Conservation (phyloP, 768 basidiomycete species). For the Lentinula guzmanii region DNA sequence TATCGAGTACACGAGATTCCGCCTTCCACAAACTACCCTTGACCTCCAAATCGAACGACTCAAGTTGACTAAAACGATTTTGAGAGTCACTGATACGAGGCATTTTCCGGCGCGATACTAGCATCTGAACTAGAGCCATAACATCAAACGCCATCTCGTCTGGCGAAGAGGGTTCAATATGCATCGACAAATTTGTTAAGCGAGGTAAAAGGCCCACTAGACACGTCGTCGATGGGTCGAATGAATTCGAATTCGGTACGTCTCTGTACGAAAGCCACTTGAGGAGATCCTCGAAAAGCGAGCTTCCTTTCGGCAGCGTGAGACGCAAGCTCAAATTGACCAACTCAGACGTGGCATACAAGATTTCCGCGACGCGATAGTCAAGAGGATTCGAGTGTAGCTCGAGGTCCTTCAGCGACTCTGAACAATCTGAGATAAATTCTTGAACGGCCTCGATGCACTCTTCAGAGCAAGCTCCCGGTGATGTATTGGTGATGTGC, state of each 20-base stretch:
- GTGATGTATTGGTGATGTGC: neutral
- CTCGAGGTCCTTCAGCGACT: neutral
- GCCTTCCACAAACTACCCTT: neutral
- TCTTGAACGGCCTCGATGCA: neutral
- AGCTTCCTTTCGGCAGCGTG: neutral
- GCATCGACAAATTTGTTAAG: neutral
- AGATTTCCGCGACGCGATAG: neutral
- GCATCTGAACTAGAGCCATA: neutral
- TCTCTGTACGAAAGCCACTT: neutral
- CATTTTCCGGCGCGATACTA: neutral
- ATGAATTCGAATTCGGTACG: neutral
- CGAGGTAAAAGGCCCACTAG: neutral
- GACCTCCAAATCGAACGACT: neutral
- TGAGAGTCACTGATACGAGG: neutral
- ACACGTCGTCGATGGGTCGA: neutral
- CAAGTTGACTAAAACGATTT: neutral
- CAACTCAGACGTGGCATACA: neutral
- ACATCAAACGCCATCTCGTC: neutral
- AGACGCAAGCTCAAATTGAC: neutral
- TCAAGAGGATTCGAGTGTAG: neutral
- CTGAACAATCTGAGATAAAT: neutral
- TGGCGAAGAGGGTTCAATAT: neutral
- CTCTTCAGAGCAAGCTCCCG: neutral
- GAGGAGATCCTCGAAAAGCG: neutral
- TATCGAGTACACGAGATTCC: neutral